Conservation (phyloP, 1,284 basidiomycete species). For the Cystobasidium sp. region DNA sequence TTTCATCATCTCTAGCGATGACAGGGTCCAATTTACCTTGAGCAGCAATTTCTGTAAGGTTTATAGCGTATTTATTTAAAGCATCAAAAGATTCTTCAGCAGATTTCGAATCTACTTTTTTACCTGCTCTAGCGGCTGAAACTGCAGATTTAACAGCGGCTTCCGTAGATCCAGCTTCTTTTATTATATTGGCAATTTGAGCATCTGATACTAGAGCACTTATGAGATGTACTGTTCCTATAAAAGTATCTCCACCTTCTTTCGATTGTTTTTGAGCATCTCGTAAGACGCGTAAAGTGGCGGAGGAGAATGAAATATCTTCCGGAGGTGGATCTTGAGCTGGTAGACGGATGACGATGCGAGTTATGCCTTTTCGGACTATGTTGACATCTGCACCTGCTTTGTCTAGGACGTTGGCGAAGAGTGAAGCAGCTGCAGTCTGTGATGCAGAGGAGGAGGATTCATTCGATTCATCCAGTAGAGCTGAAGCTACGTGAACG, state of each 20-base stretch:
- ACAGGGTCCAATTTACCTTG: constrained; percentile 65
- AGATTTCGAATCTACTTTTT: constrained; percentile 76
- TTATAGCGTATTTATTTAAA: constrained; percentile 60
- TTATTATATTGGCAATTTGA: constrained; percentile 69
- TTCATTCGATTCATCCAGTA: constrained; percentile 68
- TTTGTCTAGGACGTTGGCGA: constrained; percentile 45
- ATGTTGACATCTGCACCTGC: constrained; percentile 51
- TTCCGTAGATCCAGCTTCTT: constrained; percentile 74
- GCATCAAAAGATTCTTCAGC: constrained; percentile 89
- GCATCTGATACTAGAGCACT: constrained; percentile 76
- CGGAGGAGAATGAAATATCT: constrained; percentile 69
- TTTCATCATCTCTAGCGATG: constrained; percentile 64
- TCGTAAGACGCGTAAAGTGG: constrained; percentile 70
- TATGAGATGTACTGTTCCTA: constrained; percentile 84
- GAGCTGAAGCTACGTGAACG: constrained; percentile 73
- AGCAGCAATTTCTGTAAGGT: constrained; percentile 60
- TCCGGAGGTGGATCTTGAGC: constrained; percentile 83
- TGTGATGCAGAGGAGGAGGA: constrained; percentile 66
- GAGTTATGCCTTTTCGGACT: constrained; percentile 50
- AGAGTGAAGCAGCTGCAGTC: constrained; percentile 60
- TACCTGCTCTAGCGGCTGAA: constrained; percentile 77
- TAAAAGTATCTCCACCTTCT: constrained; percentile 83
- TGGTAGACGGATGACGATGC: constrained; percentile 63
- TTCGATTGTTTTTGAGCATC: constrained; percentile 81
- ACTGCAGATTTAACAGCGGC: constrained; percentile 77